Base-by-base conservation (phyloP, 495 filamentous ascomycete genomes). In the Tetracladium setigerum region DNA sequence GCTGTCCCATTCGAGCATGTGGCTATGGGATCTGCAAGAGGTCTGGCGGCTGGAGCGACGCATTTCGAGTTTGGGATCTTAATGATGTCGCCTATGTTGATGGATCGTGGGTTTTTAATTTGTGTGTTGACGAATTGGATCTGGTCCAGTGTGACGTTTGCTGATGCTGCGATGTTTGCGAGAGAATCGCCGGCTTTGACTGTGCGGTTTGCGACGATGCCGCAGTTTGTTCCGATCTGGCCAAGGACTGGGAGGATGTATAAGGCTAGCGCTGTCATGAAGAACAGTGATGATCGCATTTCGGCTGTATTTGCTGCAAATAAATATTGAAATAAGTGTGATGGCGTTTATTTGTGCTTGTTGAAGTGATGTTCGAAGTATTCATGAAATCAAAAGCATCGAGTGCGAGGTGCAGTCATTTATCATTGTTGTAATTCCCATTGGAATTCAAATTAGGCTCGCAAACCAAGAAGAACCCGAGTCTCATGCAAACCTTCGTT, bases 211-310 rank as follows among this genome's bases (percentile, higher is more conserved):
- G 32, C 2, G 2, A 38, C 34, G 15, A 46, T 46, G 34, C 30
- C 38, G 44, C 44, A 46, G 18, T 46, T 38, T 6, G 30, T 45
- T n/a, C n/a, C n/a, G n/a, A n/a, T n/a, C n/a, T n/a, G n/a, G n/a
- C 42, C 42, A 19, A 45, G 13, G 6, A 18, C 44, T 16, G 39
- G 11, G 19, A 24, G 33, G 39, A 5, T 41, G 16, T 41, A 22
- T 33, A 47, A 43, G 50, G 31, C 44, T 48, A 43, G n/a, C n/a
- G n/a, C n/a, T n/a, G n/a, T n/a, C n/a, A n/a, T n/a, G n/a, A n/a
- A n/a, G n/a, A n/a, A n/a, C n/a, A n/a, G n/a, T n/a, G n/a, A n/a
- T n/a, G n/a, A n/a, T n/a, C n/a, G n/a, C n/a, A n/a, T n/a, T n/a
- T n/a, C n/a, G n/a, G n/a, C n/a, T n/a, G n/a, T n/a, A n/a, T n/a